Percentiles rank a stretch among this genome's conserved stretches.
These are phyloP conservation scores for Azolla pinnata DNA, from an alignment of 75 land plant genomes.

Conservation along the genomic window DNA sequence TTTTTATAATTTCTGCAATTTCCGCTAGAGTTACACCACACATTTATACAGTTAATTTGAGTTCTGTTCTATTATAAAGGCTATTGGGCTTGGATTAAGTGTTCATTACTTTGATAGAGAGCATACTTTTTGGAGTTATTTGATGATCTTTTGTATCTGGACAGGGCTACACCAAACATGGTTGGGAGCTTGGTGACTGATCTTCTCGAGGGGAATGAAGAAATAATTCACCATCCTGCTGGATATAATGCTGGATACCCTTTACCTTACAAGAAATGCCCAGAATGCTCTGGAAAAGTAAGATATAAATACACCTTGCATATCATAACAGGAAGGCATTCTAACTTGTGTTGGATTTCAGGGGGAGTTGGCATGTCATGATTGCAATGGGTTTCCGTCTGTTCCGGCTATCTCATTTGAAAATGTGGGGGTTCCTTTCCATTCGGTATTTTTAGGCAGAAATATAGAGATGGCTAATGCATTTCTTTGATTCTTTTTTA, in stretches of 20 bases:
- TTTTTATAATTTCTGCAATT: no score
- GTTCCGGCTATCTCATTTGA: constrained; percentile 56
- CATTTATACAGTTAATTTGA: no score
- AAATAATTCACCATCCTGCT: constrained; percentile 61
- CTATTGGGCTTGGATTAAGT: no score
- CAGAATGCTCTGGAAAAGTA: constrained; percentile 80
- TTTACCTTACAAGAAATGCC: constrained; percentile 76
- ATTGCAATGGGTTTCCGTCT: constrained; percentile 47
- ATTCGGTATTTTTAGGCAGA: background rate
- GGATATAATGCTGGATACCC: constrained; percentile 45
- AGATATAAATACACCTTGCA: no score
- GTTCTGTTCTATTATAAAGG: no score
- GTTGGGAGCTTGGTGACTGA: constrained; percentile 55
- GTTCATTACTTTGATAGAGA: no score
- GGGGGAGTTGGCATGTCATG: constrained; percentile 79
- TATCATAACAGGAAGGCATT: no score
- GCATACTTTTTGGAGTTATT: no score
- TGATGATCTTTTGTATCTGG: no score
- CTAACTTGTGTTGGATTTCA: constrained; percentile 31
- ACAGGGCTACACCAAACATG: constrained; percentile 50
- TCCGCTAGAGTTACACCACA: no score
- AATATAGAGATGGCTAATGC: background rate
- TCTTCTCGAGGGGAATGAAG: constrained; percentile 63
- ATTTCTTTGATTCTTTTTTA: constrained; percentile 9
- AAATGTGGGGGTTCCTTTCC: no score